Percentiles rank a stretch among this genome's conserved stretches.
These are phyloP conservation scores for Backusella luteola DNA, from an alignment of 192 early-diverging fungal species.

Conservation along the genomic window DNA sequence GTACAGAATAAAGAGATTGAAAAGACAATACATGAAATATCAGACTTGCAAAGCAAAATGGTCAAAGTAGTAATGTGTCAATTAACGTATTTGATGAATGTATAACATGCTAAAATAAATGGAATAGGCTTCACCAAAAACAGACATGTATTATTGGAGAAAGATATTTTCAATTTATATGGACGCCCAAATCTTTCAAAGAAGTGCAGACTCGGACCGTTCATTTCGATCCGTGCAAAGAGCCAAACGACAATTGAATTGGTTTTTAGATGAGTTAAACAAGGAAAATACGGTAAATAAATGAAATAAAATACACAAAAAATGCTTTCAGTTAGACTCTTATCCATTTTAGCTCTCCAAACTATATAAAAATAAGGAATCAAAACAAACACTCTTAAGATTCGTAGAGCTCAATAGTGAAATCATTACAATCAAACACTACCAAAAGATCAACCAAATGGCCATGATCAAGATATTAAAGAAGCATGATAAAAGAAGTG, in stretches of 20 bases:
- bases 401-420: constrained; percentile 72
- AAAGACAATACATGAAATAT: constrained; percentile 26
- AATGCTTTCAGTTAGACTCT: neutral
- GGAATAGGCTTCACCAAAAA: constrained; percentile 38
- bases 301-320: neutral
- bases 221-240: constrained; percentile 47
- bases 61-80: constrained; percentile 18
- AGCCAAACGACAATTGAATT: constrained; percentile 56
- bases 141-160: constrained; percentile 74
- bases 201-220: constrained; percentile 58
- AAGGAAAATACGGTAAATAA: constrained; percentile 42
- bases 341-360: neutral
- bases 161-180: constrained; percentile 70
- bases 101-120: constrained; percentile 45
- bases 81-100: constrained; percentile 11
- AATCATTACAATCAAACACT: constrained; percentile 69
- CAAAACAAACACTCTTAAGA: constrained; percentile 34
- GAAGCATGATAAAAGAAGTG: constrained; percentile 89
- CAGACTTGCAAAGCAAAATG: constrained; percentile 22
- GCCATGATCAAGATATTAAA: constrained; percentile 88
- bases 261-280: constrained; percentile 54
- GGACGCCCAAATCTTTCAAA: constrained; percentile 69
- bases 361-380: constrained; percentile 7
- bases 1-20: constrained; percentile 15
- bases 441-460: constrained; percentile 75